phyloP scores from a whole-genome alignment of 257 asterid genomes.

The Solanum bukasovii region DNA sequence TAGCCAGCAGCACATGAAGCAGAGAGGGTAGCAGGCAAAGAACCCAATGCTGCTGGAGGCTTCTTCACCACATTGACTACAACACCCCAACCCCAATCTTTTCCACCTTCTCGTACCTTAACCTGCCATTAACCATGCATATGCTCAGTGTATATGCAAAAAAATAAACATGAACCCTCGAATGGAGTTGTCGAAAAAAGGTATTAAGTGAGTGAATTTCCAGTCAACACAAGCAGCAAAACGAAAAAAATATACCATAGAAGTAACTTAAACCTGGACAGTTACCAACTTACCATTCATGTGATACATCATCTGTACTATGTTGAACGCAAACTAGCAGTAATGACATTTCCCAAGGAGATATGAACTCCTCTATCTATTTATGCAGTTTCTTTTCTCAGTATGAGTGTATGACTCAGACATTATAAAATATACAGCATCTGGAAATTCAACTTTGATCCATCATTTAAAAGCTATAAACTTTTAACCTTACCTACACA shows the following conservation, averaged over 20 bases:
- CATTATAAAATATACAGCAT: not conserved
- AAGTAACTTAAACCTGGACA: not conserved
- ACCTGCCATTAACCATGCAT: constrained; percentile 35
- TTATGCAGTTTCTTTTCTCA: not conserved
- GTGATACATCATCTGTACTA: not conserved
- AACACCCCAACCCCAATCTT: constrained; percentile 99
- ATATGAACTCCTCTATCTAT: not conserved
- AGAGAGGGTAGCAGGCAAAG: constrained; percentile 81
- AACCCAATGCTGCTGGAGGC: constrained; percentile 48
- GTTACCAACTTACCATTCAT: not conserved
- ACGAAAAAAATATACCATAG: not conserved
- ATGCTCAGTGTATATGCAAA: not conserved
- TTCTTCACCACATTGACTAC: constrained; percentile 89
- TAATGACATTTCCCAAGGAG: not conserved
- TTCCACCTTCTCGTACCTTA: constrained; percentile 83
- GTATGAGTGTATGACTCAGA: not conserved
- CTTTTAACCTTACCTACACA: not conserved
- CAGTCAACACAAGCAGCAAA: not conserved
- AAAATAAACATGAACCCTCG: not conserved
- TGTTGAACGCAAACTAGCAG: not conserved
- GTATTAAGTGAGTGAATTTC: not conserved
- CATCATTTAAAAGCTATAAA: not conserved
- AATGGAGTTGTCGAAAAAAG: not conserved
- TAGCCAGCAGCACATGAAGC: constrained; percentile 71
- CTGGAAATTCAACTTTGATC: not conserved